Base-by-base conservation (phyloP, 768 basidiomycete genomes). In the Cyclocybe cylindracea region DNA sequence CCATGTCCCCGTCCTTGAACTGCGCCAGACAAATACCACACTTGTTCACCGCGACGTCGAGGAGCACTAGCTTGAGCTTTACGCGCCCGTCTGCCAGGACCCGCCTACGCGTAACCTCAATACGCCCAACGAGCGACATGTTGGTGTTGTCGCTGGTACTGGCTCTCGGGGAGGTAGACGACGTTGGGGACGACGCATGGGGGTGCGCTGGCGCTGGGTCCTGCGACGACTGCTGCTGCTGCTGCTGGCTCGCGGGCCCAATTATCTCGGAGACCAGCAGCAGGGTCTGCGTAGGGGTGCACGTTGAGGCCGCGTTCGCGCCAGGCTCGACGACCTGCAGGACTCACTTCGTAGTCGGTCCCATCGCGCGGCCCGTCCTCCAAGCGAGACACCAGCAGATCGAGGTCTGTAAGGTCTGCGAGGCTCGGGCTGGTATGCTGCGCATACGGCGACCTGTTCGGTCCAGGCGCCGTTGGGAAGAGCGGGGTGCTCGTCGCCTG, bases 21-120 rank as follows among this genome's bases (percentile, higher is more conserved):
- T 85, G 85, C 42, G 76, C 78, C 64, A 89, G 69, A 63, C 90
- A 91, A 44, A 90, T 84, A 37, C 84, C 79, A 66, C 90, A 92
- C 61, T 81, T 81, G 55, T 86, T 82, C 33, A 91, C 87, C 1
- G 73, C 61, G 10, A 78, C 71, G 36, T 85, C 89, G 14, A 88
- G 69, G 44, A 91, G 64, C 7, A 76, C 73, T 44, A 90, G 66
- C 70, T 89, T 91, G 40, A 89, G 60, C 71, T 90, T 91, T 48
- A 84, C 74, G 39, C 84, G 84, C 5, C 89, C 88, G 59, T 87
- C 80, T 56, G 73, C 73, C 43, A 80, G 81, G 43, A 76, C 75
- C 18, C 89, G 78, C 46, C 80, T 74, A 16, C 85, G 79, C 65
- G 78, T 70, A 10, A 89, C 71, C 55, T 82, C 80, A 60, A 90